Percentiles rank a stretch among this genome's conserved stretches.
Conservation (phyloP, 225 moss, liverwort and hornwort genomes). For the Bryoerythrophyllum caledonicum region DNA sequence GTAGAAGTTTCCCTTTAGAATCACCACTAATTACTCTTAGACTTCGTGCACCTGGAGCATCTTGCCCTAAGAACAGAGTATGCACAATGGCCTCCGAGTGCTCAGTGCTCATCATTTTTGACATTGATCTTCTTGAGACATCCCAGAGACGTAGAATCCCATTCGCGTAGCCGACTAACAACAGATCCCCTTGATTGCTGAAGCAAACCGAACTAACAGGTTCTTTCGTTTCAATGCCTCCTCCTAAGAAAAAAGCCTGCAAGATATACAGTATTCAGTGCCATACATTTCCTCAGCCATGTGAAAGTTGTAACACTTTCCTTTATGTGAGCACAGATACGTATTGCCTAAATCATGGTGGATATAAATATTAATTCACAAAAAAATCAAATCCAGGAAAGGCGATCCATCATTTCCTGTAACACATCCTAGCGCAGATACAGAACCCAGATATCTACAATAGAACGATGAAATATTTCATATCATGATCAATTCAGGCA, state of each 20-base stretch:
- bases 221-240: constrained; percentile 75
- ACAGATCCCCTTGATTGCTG: constrained; percentile 92
- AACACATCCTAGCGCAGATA: neutral
- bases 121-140: constrained; percentile 69
- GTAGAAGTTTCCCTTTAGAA: constrained; percentile 80
- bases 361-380: neutral
- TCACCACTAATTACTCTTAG: constrained; percentile 84
- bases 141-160: constrained; percentile 89
- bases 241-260: constrained; percentile 85
- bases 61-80: constrained; percentile 88
- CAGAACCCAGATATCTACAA: constrained; percentile 7
- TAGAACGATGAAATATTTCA: constrained; percentile 8
- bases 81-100: constrained; percentile 85
- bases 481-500: constrained; percentile 11
- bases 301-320: constrained; percentile 10
- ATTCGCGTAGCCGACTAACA: constrained; percentile 91
- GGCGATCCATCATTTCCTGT: neutral
- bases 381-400: neutral
- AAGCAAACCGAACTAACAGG: constrained; percentile 94
- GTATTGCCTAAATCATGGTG: neutral
- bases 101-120: constrained; percentile 74
- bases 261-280: constrained; percentile 28
- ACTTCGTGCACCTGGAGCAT: constrained; percentile 77
- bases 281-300: neutral
- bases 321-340: neutral